Conservation (phyloP, 129 eudicot species). For the Oenanthe sinensis region DNA sequence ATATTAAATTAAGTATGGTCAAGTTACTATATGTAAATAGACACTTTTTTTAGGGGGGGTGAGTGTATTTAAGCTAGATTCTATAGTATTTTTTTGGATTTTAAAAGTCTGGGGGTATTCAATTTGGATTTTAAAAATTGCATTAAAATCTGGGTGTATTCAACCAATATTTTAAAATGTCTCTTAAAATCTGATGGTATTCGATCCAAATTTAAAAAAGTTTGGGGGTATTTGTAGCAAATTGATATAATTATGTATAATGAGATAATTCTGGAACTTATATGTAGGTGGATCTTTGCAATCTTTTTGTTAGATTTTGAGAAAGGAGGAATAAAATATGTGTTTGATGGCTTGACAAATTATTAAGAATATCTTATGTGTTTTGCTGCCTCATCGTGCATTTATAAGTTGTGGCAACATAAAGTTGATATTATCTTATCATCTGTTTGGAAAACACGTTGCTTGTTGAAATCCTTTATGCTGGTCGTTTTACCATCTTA, state of each 20-base stretch:
- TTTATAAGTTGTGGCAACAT: not conserved
- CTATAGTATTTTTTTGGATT: too few species aligned
- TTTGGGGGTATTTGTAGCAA: not conserved
- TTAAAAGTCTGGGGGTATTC: too few species aligned
- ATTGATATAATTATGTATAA: not conserved
- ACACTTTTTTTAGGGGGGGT: too few species aligned
- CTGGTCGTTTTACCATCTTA: not conserved
- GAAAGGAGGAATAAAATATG: not conserved
- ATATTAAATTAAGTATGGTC: not conserved
- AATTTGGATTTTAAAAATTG: too few species aligned
- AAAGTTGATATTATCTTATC: not conserved
- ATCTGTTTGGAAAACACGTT: not conserved
- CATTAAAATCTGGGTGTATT: too few species aligned
- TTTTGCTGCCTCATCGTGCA: not conserved
- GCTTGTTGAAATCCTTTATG: not conserved
- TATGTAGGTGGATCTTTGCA: not conserved
- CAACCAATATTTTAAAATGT: too few species aligned
- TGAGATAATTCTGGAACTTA: not conserved
- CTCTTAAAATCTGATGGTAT: too few species aligned
- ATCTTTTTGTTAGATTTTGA: not conserved
- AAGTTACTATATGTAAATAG: not conserved
- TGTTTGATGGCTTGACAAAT: not conserved
- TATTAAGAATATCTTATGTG: not conserved
- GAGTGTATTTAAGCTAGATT: too few species aligned
- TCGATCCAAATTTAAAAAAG: too few species aligned